phyloP scores from a whole-genome alignment of 345 rosid genomes.

The Eucalyptus shirleyi region DNA sequence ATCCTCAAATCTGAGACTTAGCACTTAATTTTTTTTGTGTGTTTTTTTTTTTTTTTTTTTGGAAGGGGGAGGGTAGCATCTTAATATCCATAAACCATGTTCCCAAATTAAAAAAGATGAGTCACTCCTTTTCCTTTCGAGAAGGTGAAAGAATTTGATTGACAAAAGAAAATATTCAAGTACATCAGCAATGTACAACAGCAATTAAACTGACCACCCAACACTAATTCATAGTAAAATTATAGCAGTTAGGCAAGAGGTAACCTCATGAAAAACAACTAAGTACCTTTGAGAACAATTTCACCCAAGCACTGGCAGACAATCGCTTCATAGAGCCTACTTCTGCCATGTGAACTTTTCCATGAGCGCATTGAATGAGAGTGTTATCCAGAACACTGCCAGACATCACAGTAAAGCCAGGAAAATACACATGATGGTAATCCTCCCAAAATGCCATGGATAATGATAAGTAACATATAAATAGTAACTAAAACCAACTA shows the following conservation, averaged over 20 bases:
- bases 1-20: neutral
- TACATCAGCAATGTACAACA: neutral
- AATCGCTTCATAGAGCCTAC: slow-evolving; percentile 69
- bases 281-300: slow-evolving; percentile 63
- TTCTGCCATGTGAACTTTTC: slow-evolving; percentile 67
- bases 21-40: neutral
- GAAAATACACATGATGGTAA: neutral
- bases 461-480: neutral
- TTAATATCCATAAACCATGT: neutral
- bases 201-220: neutral
- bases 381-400: slow-evolving; percentile 63
- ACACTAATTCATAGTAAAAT: neutral
- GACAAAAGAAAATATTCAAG: neutral
- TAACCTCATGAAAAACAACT: neutral
- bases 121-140: neutral
- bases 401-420: neutral
- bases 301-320: slow-evolving; percentile 66
- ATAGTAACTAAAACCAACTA: neutral
- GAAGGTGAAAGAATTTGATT: neutral
- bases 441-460: neutral
- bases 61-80: neutral
- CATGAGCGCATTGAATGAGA: slow-evolving; percentile 67
- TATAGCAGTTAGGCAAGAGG: neutral
- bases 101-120: neutral
- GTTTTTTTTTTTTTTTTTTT: neutral